Evolutionary conservation across 2,329 filamentous ascomycete species (phyloP).

Genomic region (Coleophoma eucalyptorum): DNA sequence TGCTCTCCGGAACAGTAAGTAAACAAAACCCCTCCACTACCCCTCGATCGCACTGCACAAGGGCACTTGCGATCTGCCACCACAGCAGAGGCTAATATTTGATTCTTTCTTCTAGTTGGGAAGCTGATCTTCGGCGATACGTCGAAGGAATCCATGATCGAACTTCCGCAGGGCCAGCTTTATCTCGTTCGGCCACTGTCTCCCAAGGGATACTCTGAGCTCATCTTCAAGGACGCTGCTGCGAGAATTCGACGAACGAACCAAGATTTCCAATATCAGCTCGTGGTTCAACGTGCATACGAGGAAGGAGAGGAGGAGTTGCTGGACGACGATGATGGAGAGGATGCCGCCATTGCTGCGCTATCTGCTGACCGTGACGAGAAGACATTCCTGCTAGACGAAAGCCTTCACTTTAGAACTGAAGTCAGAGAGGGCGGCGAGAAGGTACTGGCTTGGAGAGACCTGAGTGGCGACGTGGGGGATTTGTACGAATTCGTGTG

Average conservation of each 20-base stretch:
- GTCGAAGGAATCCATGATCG: conserved; percentile 84
- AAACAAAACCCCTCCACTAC: conserved; percentile 1
- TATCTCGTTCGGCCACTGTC: conserved; percentile 94
- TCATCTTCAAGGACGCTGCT: conserved; percentile 96
- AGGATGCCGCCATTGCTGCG: conserved; percentile 74
- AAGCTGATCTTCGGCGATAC: conserved; percentile 86
- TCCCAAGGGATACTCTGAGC: conserved; percentile 95
- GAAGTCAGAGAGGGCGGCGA: conserved; percentile 77
- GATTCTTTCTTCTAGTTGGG: conserved; percentile 56
- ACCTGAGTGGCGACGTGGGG: conserved; percentile 87
- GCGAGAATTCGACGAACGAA: conserved; percentile 89
- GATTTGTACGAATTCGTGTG: conserved; percentile 99
- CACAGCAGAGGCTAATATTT: not conserved
- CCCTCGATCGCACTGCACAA: not conserved
- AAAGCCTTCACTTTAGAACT: conserved; percentile 81
- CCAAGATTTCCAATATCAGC: conserved; percentile 95
- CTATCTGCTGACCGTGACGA: conserved; percentile 84
- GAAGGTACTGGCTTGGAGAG: conserved; percentile 89
- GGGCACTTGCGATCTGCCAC: not conserved
- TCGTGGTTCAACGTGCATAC: conserved; percentile 93
- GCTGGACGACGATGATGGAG: conserved; percentile 82
- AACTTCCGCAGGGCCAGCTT: conserved; percentile 92
- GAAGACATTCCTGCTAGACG: conserved; percentile 94
- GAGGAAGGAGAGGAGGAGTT: conserved; percentile 96
- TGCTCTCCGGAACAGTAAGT: conserved; percentile 1